Evolutionary conservation across 768 basidiomycete genomes (phyloP).

Genomic region (Lyophyllum decastes): DNA sequence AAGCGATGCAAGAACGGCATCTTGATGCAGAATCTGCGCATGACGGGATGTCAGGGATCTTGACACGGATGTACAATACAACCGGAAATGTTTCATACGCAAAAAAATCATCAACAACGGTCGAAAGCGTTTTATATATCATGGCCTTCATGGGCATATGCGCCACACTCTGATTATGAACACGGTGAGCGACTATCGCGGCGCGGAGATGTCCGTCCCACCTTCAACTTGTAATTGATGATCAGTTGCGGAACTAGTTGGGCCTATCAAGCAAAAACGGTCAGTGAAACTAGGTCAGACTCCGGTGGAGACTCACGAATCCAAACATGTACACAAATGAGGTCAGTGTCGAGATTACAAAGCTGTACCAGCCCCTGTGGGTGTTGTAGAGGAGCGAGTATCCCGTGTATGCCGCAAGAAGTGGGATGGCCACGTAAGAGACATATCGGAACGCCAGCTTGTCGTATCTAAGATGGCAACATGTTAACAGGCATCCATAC

Average conservation of each 20-base stretch:
- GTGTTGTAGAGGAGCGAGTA: slow-evolving; percentile 83
- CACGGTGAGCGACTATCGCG: slow-evolving; percentile 2
- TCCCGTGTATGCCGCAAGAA: slow-evolving; percentile 72
- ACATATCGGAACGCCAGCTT: slow-evolving; percentile 94
- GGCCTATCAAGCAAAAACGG: slow-evolving; percentile 46
- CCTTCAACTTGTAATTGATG: slow-evolving; percentile 97
- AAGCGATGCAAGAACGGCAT: slow-evolving; percentile 95
- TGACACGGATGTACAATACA: slow-evolving; percentile 1
- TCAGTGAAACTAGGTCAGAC: neutral
- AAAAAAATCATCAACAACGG: slow-evolving; percentile 91
- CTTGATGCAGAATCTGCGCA: slow-evolving; percentile 83
- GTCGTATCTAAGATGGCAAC: slow-evolving; percentile 64
- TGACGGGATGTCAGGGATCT: slow-evolving; percentile 14
- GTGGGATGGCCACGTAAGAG: slow-evolving; percentile 84
- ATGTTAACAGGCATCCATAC: slow-evolving; percentile 1
- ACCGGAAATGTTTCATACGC: slow-evolving; percentile 52
- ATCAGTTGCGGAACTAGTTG: slow-evolving; percentile 88
- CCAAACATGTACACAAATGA: slow-evolving; percentile 97
- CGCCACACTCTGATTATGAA: slow-evolving; percentile 71
- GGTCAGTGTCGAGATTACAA: slow-evolving; percentile 89
- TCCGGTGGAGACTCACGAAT: slow-evolving; percentile 66
- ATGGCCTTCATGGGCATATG: slow-evolving; percentile 99
- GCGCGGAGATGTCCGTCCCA: slow-evolving; percentile 33
- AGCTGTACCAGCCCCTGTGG: slow-evolving; percentile 96
- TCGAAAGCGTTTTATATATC: slow-evolving; percentile 92